Conservation (phyloP, 768 basidiomycete genomes). For the Inosperma sp. region DNA sequence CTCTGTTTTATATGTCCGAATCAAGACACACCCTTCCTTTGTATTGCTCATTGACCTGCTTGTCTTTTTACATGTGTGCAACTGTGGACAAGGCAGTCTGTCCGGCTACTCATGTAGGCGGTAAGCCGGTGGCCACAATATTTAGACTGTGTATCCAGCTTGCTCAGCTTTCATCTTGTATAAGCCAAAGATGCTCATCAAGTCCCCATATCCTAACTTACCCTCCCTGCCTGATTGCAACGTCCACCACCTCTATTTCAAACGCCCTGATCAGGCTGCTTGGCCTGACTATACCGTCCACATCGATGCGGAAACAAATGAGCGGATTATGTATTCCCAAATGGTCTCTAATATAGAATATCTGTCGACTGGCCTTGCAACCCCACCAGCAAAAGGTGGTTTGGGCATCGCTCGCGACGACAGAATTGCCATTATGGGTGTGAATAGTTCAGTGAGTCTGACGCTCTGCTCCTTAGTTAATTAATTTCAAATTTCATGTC, state of each 20-base stretch:
- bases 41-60: too few species aligned
- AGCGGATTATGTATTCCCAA: constrained; percentile 42
- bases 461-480: not conserved
- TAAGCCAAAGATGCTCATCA: constrained; percentile 44
- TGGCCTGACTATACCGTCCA: constrained; percentile 55
- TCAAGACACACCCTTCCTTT: too few species aligned
- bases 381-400: constrained; percentile 47
- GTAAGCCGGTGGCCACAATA: too few species aligned
- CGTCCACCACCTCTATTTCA: constrained; percentile 50
- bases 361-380: constrained; percentile 53
- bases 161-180: not conserved
- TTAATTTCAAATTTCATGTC: constrained; percentile 7
- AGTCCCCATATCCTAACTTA: constrained; percentile 52
- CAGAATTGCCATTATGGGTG: constrained; percentile 64
- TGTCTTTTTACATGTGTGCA: too few species aligned
- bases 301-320: constrained; percentile 52
- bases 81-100: too few species aligned
- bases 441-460: constrained; percentile 58
- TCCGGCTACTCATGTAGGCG: too few species aligned
- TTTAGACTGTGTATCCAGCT: too few species aligned
- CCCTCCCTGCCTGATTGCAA: constrained; percentile 50
- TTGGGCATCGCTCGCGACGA: constrained; percentile 52
- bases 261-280: constrained; percentile 47
- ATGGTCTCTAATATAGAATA: constrained; percentile 48
- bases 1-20: too few species aligned